Base-by-base conservation (phyloP, 805 yeast species). In the Candida silvicultrix region DNA sequence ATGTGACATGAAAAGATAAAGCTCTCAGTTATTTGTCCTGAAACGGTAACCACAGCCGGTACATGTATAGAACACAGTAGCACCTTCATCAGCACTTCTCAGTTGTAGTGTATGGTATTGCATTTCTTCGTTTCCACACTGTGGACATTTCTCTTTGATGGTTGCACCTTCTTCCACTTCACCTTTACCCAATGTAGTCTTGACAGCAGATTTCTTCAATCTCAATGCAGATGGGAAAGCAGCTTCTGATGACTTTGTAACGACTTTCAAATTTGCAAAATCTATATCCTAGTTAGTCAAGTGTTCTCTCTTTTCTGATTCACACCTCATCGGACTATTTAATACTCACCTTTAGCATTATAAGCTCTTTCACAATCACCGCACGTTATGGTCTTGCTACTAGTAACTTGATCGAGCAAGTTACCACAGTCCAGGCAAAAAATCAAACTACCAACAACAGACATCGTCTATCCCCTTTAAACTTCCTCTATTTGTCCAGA, bases 81-180 rank as follows among this genome's bases (percentile, higher is more conserved):
- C 96, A 76, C 99, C 99, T 76, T 94, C 99, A 75, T 94, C 99
- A 1, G 99, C 99, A 45, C 96, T 86, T 70, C 99, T 82, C 57
- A 94, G 76, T 68, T 94, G 99, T 55, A 94, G 73, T 5, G 99
- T 94, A 63, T 94, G 98, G 65, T 92, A 94, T 64, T 83, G 90
- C 99, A 95, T 95, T 67, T 94, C 97, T 62, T 94, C 97, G 67
- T 90, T 79, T 42, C 96, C 97, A 78, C 99, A 94, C 67, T 90
- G 81, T n/a, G 98, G 98, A 74, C 99, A 94, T 62, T 86, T 90
- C 66, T 94, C 99, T 65, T 90, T 86, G 65, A 94, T 94, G 12
- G 95, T 85, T 36, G 99, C 99, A 52, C 98, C 99, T 49, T 89
- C 97, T 49, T 83, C 95, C 40, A 87, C 68, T 54, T 92, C 97